A percentile compares a stretch with the other conserved stretches of the same genome.
Evolutionary conservation across 495 filamentous ascomycete species (phyloP).

Genomic region (Annulohypoxylon moriforme): DNA sequence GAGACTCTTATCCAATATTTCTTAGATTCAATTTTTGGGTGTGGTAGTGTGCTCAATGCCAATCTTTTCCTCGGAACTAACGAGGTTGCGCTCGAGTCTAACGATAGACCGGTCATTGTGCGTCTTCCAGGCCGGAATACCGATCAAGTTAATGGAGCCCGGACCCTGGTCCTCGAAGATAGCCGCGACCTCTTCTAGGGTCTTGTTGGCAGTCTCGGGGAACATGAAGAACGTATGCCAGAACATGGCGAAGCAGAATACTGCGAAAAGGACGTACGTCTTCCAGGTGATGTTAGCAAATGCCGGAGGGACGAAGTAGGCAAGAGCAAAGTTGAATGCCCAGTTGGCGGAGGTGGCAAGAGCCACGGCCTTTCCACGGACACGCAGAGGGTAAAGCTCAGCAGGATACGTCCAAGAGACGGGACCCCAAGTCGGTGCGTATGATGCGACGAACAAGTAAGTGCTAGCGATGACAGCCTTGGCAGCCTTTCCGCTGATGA

Average conservation of each 20-base stretch:
- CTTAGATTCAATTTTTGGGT: conserved; percentile 11
- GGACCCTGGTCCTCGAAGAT: conserved; percentile 69
- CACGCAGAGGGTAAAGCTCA: conserved; percentile 78
- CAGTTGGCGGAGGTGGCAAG: conserved; percentile 78
- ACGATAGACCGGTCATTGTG: conserved; percentile 52
- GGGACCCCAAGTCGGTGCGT: conserved; percentile 79
- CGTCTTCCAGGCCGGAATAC: conserved; percentile 77
- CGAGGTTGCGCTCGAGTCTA: conserved; percentile 49
- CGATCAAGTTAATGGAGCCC: conserved; percentile 69
- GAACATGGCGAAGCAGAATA: conserved; percentile 77
- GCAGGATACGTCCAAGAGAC: conserved; percentile 81
- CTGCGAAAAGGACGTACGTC: conserved; percentile 79
- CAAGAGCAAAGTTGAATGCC: conserved; percentile 83
- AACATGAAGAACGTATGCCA: conserved; percentile 84
- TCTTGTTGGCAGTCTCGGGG: conserved; percentile 85
- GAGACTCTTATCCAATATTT: neutral
- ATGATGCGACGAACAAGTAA: conserved; percentile 82
- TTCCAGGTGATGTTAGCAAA: conserved; percentile 81
- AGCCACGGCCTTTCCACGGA: conserved; percentile 79
- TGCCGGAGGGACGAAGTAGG: conserved; percentile 80
- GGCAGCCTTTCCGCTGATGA: conserved; percentile 67
- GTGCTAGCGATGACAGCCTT: conserved; percentile 80
- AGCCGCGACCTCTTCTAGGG: conserved; percentile 77
- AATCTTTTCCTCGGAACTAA: conserved; percentile 50
- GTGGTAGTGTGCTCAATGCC: conserved; percentile 31